Evolutionary conservation across 805 yeast species (phyloP), one percentile per base, ranked within the genome.

Genomic region (Cyberlindnera amylophila): DNA sequence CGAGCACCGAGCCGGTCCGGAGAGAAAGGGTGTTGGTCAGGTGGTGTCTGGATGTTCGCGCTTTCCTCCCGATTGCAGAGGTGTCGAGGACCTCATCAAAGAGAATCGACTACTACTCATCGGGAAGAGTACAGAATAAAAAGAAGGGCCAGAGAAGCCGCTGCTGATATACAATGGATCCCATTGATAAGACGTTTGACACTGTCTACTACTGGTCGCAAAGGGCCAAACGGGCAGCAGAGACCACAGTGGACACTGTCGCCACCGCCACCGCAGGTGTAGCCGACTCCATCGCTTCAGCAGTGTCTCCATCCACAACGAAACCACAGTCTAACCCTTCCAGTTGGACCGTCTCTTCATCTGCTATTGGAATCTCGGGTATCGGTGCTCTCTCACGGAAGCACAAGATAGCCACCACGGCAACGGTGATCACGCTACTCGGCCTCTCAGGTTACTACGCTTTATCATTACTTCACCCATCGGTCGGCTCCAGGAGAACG

Each of bases 161-260:
- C n/a, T n/a, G n/a, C n/a, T n/a, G n/a, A n/a, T n/a, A n/a, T n/a
- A n/a, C n/a, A n/a, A 50, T 50, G 53, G 53, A 50, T 26, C 54
- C 54, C 13, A 49, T 51, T 10, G 54, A 51, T 9, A 38, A 33
- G 37, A 46, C 53, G 1, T 46, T 50, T 32, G 47, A 50, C 28
- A 34, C 51, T 9, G 44, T 50, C 7, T 50, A 42, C 43, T 38
- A 47, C 43, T 50, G 49, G 49, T 40, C 53, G 13, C 49, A 50
- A 30, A 13, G 40, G 31, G 47, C 42, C 18, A 37, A 42, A 23
- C 21, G 23, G 1, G 39, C 31, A 1, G 46, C 38, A 2, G 32
- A 32, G 12, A 15, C 41, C 8, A 44, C 36, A 2, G 36, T 41
- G 1, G 38, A 35, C 32, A 15, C 47, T 3, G 41, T 44, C n/a